phyloP scores from a whole-genome alignment of 345 rosid species.

The Rhodomyrtus tomentosa region DNA sequence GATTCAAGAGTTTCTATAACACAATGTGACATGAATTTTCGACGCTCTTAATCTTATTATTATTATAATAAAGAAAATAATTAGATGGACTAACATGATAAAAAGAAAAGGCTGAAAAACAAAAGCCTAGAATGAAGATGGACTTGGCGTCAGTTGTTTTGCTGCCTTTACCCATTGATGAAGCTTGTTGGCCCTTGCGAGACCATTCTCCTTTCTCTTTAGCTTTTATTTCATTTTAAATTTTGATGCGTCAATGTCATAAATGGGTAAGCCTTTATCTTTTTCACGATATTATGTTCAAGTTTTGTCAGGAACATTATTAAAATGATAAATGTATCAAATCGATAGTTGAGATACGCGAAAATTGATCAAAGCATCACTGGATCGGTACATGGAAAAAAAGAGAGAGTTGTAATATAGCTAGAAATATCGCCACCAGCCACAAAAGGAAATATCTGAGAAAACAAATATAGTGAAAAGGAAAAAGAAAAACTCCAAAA shows the following conservation, averaged over 20 bases:
- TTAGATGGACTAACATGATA: not conserved
- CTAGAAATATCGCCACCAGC: not conserved
- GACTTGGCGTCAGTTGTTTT: not conserved
- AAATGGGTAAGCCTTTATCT: not conserved
- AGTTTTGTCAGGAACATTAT: not conserved
- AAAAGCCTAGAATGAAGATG: not conserved
- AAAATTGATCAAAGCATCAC: not conserved
- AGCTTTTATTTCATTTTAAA: not conserved
- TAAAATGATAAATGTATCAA: not conserved
- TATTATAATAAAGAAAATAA: not conserved
- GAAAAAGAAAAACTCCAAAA: not conserved
- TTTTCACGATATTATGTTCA: not conserved
- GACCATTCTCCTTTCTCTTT: not conserved
- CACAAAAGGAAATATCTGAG: not conserved
- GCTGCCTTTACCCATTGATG: not conserved
- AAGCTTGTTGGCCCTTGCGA: not conserved
- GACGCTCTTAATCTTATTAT: not conserved
- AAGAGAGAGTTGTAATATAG: not conserved
- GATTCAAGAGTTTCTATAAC: not conserved
- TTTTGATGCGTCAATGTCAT: not conserved
- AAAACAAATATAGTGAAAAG: not conserved
- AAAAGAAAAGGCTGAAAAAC: not conserved
- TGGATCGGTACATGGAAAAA: not conserved
- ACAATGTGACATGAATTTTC: not conserved
- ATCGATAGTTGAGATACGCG: not conserved